Evolutionary conservation across 345 rosid genomes (phyloP), one percentile per base, ranked within the genome.

Genomic region (Anacardium occidentale): DNA sequence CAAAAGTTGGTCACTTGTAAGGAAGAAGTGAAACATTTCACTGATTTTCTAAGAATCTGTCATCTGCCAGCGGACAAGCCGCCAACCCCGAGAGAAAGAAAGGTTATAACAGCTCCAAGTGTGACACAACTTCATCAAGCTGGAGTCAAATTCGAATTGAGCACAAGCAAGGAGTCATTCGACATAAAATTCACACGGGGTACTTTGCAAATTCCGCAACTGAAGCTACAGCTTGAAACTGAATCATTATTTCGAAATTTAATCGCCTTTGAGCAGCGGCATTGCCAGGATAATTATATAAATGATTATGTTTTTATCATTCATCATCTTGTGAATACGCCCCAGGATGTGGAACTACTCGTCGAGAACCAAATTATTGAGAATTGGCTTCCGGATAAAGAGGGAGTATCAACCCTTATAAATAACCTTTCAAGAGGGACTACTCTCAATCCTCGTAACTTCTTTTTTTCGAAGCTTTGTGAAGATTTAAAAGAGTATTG

Each of bases 121-220:
- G 78, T 82, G 14, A 75, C 74, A 0, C 81, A 80, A 56, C 80
- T 85, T 17, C 45, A 70, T 21, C 74, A 64, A 32, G 89, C 83
- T 10, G 87, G 87, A 20, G 83, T 83, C 22, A 68, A 1, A 48
- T 83, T 85, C 26, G 74, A 53, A 58, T 58, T 47, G 22, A 57
- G 52, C 10, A 64, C 61, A 26, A 66, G 66, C 0, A 61, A 15
- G 21, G 72, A 74, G 52, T 61, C 71, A 32, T 71, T 83, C n/a
- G 82, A 81, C 64, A 59, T 83, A 34, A 62, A 18, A 13, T 79
- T 72, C 40, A 24, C 20, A 18, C 51, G 15, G n/a, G 22, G 58
- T 22, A n/a, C n/a, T 54, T 20, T 54, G 20, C 5, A 54, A 2
- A 54, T 54, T n/a, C 58, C 25, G 9, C 5, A n/a, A 20, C 10